phyloP scores from a whole-genome alignment of 331 rosid species.

The Stylosanthes scabra region DNA sequence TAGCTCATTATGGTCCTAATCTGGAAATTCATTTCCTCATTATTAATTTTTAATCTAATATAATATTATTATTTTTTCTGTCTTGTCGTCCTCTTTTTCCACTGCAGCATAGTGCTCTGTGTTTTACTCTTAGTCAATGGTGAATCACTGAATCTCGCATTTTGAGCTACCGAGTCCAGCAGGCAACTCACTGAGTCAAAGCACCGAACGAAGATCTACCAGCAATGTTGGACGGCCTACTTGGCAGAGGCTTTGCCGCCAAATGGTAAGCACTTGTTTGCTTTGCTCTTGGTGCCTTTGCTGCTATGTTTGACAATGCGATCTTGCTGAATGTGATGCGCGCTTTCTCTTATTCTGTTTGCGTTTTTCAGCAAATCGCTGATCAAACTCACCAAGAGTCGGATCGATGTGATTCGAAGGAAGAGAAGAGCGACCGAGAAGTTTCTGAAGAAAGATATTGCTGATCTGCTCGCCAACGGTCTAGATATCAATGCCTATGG shows the following conservation, averaged over 20 bases:
- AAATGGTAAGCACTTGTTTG: conserved; percentile 62
- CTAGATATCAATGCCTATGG: conserved; percentile 85
- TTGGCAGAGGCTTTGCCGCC: conserved; percentile 73
- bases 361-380: conserved; percentile 65
- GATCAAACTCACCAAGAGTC: conserved; percentile 77
- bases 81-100: conserved; percentile 5
- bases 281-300: background rate
- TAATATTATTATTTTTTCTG: background rate
- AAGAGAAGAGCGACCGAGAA: conserved; percentile 95
- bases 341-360: background rate
- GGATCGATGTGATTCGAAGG: conserved; percentile 88
- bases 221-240: conserved; percentile 87
- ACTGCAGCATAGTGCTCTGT: conserved; percentile 27
- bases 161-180: conserved; percentile 47
- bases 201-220: conserved; percentile 37
- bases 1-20: conserved; percentile 50
- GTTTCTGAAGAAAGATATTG: conserved; percentile 87
- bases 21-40: background rate
- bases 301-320: background rate
- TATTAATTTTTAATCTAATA: background rate
- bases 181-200: conserved; percentile 35
- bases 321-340: background rate
- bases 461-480: conserved; percentile 81
- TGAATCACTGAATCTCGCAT: conserved; percentile 23
- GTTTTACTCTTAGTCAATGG: conserved; percentile 31